Evolutionary conservation across 2,329 filamentous ascomycete genomes (phyloP).

Genomic region (Fusarium metavorans): DNA sequence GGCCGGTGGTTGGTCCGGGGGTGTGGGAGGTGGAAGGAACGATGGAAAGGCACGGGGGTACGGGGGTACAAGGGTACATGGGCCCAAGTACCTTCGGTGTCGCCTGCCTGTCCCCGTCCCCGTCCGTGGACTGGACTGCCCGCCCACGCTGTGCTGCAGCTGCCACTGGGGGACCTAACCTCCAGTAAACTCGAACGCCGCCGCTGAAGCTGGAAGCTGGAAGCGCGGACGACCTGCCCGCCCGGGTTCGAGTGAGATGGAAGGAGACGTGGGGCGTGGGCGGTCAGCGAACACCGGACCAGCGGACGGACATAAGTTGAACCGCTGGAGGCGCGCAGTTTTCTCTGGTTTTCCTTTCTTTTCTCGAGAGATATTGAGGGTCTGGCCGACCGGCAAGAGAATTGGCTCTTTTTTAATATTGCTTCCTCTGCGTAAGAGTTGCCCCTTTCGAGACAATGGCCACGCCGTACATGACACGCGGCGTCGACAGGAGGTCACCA

Average conservation of each 20-base stretch:
- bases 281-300: constrained; percentile 41
- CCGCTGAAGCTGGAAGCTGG: constrained; percentile 19
- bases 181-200: background rate
- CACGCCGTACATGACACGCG: constrained; percentile 1
- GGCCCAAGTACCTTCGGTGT: constrained; percentile 17
- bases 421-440: background rate
- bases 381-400: background rate
- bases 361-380: background rate
- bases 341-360: constrained; percentile 14
- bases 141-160: background rate
- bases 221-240: constrained; percentile 16
- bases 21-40: constrained; percentile 19
- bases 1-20: constrained; percentile 46
- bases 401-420: background rate
- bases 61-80: constrained; percentile 12
- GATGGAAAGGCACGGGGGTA: constrained; percentile 10
- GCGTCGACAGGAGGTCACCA: constrained; percentile 7
- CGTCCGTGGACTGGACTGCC: background rate
- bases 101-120: background rate
- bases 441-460: background rate
- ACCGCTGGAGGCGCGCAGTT: constrained; percentile 37
- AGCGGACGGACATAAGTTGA: constrained; percentile 38
- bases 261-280: constrained; percentile 21
- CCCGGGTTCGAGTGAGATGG: background rate
- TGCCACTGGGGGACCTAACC: constrained; percentile 5